phyloP scores from a whole-genome alignment of 2,329 filamentous ascomycete genomes.

The Zasmidium angulare region DNA sequence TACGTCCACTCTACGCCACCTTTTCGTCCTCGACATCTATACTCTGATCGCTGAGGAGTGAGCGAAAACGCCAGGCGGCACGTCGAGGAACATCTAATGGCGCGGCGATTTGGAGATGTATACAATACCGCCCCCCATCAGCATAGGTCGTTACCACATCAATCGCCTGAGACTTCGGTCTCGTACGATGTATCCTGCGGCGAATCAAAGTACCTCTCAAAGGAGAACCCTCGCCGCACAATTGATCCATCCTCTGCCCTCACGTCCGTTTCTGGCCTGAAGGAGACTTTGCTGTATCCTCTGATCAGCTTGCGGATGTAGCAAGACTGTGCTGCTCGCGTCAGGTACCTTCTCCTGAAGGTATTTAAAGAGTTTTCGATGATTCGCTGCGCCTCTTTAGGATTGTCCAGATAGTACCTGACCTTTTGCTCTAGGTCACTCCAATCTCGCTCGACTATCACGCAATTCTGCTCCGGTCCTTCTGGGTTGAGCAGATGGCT shows the following conservation, averaged over 20 bases:
- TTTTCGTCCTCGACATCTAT: too few species aligned
- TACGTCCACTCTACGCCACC: too few species aligned
- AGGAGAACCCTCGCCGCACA: not conserved
- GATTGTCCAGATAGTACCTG: constrained; percentile 18
- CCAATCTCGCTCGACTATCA: constrained; percentile 26
- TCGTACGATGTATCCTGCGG: not conserved
- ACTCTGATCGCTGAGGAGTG: too few species aligned
- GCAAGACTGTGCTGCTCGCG: constrained; percentile 28
- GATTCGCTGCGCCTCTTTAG: constrained; percentile 23
- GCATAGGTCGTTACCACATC: not conserved
- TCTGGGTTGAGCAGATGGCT: constrained; percentile 27
- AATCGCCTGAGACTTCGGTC: not conserved
- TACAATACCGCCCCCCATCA: not conserved
- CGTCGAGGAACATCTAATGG: too few species aligned
- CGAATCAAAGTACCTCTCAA: not conserved
- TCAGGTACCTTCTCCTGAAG: constrained; percentile 33
- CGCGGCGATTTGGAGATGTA: too few species aligned
- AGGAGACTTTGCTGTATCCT: constrained; percentile 17
- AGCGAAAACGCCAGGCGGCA: too few species aligned
- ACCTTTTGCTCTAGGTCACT: constrained; percentile 25
- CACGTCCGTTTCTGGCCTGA: not conserved
- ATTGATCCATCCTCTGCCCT: not conserved
- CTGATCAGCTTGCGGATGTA: constrained; percentile 28
- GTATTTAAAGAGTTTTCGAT: constrained; percentile 28
- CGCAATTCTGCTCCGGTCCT: constrained; percentile 29